These are phyloP conservation scores for Tulasnella sp. DNA, from an alignment of 768 basidiomycete genomes.

Conservation along the genomic window DNA sequence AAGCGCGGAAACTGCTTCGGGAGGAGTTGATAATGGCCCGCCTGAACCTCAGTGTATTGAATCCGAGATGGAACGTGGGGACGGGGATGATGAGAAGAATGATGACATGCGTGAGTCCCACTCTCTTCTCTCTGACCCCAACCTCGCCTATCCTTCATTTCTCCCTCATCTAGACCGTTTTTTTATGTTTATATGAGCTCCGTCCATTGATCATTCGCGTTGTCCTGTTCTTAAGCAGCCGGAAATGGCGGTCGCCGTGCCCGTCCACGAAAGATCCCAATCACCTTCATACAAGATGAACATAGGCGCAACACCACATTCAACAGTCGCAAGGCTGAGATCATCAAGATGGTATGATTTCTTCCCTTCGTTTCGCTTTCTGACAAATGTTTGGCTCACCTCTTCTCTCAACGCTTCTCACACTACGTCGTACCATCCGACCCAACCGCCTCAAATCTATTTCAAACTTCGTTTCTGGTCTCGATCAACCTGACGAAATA, in stretches of 20 bases:
- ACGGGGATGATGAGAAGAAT: constrained; percentile 33
- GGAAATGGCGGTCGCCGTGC: constrained; percentile 29
- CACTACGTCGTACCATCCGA: too few relatives aligned
- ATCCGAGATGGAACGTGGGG: constrained; percentile 69
- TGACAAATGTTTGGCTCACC: too few relatives aligned
- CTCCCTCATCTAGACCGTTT: background rate
- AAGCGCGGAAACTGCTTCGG: background rate
- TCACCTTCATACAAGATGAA: constrained; percentile 99
- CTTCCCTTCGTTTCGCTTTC: too few relatives aligned
- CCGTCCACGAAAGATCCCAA: constrained; percentile 95
- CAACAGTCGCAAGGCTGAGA: constrained; percentile 99
- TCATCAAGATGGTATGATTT: constrained; percentile 89
- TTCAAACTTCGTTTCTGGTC: too few relatives aligned
- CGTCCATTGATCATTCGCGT: background rate
- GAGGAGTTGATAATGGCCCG: background rate
- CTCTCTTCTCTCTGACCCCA: background rate
- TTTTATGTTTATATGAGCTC: background rate
- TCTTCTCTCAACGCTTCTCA: too few relatives aligned
- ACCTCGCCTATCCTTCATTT: background rate
- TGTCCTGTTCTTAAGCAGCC: too few relatives aligned
- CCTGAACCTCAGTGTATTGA: constrained; percentile 55
- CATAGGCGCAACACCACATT: constrained; percentile 99
- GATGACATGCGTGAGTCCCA: constrained; percentile 39
- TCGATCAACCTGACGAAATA: too few relatives aligned
- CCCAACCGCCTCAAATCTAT: too few relatives aligned